Conservation (phyloP, 2,329 filamentous ascomycete species). For the Aspergillus neoniger region DNA sequence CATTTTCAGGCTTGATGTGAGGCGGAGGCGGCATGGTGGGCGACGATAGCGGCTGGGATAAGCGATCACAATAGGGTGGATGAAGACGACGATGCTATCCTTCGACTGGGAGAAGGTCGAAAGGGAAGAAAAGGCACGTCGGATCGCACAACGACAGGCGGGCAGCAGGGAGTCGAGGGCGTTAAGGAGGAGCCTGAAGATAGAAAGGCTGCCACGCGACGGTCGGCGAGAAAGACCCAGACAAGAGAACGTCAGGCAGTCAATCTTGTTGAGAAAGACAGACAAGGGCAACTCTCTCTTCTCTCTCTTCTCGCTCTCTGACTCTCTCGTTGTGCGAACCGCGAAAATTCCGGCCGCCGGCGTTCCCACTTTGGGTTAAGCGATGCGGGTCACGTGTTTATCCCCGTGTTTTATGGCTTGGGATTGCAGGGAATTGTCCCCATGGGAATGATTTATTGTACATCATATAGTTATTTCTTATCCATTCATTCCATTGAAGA, state of each 20-base stretch:
- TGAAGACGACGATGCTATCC: not conserved
- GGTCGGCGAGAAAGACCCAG: conserved; percentile 28
- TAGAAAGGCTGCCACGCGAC: conserved; percentile 40
- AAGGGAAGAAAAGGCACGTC: conserved; percentile 19
- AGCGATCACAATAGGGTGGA: conserved; percentile 19
- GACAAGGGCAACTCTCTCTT: conserved; percentile 7
- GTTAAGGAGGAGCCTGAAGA: conserved; percentile 19
- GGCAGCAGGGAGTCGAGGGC: conserved; percentile 32
- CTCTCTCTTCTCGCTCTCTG: not conserved
- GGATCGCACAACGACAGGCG: conserved; percentile 28
- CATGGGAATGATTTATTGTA: too few relatives aligned
- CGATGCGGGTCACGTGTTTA: conserved; percentile 35
- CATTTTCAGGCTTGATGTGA: conserved; percentile 98
- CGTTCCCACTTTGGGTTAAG: conserved; percentile 40
- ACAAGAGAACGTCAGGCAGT: conserved; percentile 22
- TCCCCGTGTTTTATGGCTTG: not conserved
- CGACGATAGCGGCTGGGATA: conserved; percentile 35
- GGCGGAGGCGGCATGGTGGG: conserved; percentile 85
- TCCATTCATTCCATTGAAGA: too few relatives aligned
- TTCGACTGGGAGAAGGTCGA: conserved; percentile 8
- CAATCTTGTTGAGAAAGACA: conserved; percentile 19
- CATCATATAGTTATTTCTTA: too few relatives aligned
- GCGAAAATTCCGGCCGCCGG: conserved; percentile 34
- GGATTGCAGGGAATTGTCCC: too few relatives aligned
- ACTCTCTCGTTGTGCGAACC: conserved; percentile 34